Conservation (phyloP, 139 green algal genomes). For the Tetradesmus lagerheimii region DNA sequence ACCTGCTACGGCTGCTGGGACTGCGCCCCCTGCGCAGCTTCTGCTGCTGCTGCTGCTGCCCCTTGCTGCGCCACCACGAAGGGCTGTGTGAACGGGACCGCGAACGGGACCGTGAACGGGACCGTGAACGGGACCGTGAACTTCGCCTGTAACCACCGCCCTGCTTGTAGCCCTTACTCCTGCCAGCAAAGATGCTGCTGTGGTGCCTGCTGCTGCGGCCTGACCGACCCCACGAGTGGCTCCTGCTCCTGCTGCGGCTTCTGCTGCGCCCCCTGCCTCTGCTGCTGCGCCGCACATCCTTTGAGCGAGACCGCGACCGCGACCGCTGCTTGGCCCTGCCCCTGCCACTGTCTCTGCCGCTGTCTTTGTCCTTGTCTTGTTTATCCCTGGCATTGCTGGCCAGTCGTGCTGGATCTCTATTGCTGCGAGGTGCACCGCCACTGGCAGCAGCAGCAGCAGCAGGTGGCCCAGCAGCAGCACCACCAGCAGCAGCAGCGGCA, state of each 20-base stretch:
- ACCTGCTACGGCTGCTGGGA: neutral
- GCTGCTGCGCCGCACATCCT: neutral
- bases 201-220: neutral
- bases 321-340: neutral
- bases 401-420: neutral
- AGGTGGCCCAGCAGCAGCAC: too few species aligned
- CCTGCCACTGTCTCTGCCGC: neutral
- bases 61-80: neutral
- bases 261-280: neutral
- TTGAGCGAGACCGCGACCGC: neutral
- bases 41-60: neutral
- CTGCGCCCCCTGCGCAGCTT: neutral
- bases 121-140: neutral
- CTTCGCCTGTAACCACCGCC: neutral
- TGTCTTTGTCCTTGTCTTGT: neutral
- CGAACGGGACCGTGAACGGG: neutral
- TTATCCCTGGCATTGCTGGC: neutral
- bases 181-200: neutral
- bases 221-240: neutral
- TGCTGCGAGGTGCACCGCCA: neutral
- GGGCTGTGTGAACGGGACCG: neutral
- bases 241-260: neutral
- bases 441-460: conserved; percentile 5
- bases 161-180: neutral
- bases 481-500: neutral